Percentiles rank a stretch among this genome's conserved stretches.
phyloP scores from a whole-genome alignment of 305 asterid species.

The Fraxinus sp. region DNA sequence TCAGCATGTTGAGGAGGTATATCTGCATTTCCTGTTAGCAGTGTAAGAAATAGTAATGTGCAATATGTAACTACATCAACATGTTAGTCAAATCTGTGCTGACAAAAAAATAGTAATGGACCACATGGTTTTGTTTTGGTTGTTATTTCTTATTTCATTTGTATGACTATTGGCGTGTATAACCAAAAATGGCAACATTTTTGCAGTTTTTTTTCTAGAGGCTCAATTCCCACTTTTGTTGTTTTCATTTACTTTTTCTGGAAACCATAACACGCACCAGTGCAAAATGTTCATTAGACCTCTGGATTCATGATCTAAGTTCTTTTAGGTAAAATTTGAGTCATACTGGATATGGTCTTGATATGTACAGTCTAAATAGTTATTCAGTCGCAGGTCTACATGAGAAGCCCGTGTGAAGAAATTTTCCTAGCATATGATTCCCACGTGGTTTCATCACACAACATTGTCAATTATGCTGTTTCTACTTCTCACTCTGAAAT shows the following conservation, averaged over 20 bases:
- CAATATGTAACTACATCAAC: not conserved
- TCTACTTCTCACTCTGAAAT: not conserved
- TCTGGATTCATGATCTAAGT: not conserved
- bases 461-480: not conserved
- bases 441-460: not conserved
- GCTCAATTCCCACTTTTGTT: not conserved
- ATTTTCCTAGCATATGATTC: not conserved
- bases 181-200: not conserved
- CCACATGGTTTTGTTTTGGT: not conserved
- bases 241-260: not conserved
- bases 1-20: slow-evolving; percentile 69
- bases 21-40: not conserved
- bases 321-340: not conserved
- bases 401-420: not conserved
- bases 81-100: not conserved
- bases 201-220: not conserved
- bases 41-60: not conserved
- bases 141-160: not conserved
- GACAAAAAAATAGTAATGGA: not conserved
- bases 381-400: not conserved
- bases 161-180: not conserved
- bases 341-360: not conserved
- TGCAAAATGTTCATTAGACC: not conserved
- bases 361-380: not conserved
- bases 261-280: not conserved